phyloP scores from a whole-genome alignment of 2,329 filamentous ascomycete genomes.

The Verruconis gallopava region DNA sequence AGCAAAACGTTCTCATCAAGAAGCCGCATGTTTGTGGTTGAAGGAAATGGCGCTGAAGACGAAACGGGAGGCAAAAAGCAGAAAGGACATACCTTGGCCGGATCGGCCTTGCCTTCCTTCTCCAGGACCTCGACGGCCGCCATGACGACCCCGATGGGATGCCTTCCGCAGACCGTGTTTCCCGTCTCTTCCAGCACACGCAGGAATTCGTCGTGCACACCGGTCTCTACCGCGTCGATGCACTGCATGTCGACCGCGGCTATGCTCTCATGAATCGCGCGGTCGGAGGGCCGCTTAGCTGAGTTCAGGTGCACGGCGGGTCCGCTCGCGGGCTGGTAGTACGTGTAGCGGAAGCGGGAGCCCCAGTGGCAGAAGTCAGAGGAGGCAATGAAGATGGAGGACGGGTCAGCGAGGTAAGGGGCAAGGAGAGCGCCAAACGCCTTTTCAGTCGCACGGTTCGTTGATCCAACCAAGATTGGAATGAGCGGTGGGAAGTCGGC shows the following conservation, averaged over 20 bases:
- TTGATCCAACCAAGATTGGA: conserved; percentile 75
- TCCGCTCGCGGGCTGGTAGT: conserved; percentile 47
- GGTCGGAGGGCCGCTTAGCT: conserved; percentile 30
- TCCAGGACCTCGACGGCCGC: conserved; percentile 60
- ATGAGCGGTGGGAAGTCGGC: conserved; percentile 59
- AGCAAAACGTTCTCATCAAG: no score
- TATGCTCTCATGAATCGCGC: conserved; percentile 73
- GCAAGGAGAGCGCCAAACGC: conserved; percentile 57
- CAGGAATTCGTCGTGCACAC: conserved; percentile 57
- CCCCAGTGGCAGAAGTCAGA: conserved; percentile 99
- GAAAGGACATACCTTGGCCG: conserved; percentile 11
- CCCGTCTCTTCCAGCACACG: conserved; percentile 55
- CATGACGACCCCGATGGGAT: conserved; percentile 90
- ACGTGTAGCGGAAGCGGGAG: conserved; percentile 65
- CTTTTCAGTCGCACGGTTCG: conserved; percentile 51
- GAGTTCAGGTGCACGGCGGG: conserved; percentile 31
- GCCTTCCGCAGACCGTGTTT: conserved; percentile 89
- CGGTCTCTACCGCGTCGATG: conserved; percentile 74
- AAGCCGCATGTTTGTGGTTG: no score
- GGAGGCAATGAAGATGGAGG: conserved; percentile 74
- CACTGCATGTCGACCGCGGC: conserved; percentile 63
- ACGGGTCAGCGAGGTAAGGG: conserved; percentile 61
- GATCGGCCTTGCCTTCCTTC: conserved; percentile 26
- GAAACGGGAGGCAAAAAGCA: no score
- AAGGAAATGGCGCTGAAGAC: no score